These are phyloP conservation scores for Aspergillus puulaauensis DNA, from an alignment of 2,329 filamentous ascomycete genomes.

Conservation along the genomic window DNA sequence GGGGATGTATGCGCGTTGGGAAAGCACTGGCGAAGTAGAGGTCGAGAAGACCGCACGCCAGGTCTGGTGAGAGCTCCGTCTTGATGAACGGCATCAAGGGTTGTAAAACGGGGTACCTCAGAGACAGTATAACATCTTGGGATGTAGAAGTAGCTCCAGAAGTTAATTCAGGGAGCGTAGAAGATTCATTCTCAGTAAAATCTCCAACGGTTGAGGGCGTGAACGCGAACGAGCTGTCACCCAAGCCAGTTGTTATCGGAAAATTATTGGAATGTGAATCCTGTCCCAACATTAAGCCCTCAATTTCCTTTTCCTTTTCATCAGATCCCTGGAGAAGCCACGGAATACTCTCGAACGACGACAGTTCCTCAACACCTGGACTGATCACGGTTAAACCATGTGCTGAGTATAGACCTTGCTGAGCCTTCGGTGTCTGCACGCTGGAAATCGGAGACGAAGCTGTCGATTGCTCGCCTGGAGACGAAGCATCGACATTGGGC, in stretches of 20 bases:
- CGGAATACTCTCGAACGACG: slow-evolving; percentile 18
- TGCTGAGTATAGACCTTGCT: neutral
- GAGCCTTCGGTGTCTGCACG: slow-evolving; percentile 17
- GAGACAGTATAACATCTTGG: slow-evolving; percentile 29
- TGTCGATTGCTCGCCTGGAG: neutral
- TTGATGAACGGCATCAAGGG: slow-evolving; percentile 78
- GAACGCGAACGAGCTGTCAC: slow-evolving; percentile 26
- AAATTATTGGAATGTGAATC: slow-evolving; percentile 29
- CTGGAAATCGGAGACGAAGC: slow-evolving; percentile 24
- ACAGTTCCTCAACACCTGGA: slow-evolving; percentile 27
- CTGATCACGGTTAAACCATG: slow-evolving; percentile 4
- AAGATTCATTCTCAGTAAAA: slow-evolving; percentile 33
- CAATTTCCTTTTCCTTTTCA: slow-evolving; percentile 23
- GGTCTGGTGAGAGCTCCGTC: slow-evolving; percentile 70
- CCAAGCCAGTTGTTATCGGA: slow-evolving; percentile 21
- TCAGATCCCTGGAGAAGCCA: slow-evolving; percentile 17
- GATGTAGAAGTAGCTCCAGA: slow-evolving; percentile 43
- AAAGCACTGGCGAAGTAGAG: slow-evolving; percentile 90
- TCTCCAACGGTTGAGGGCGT: slow-evolving; percentile 30
- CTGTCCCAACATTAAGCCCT: slow-evolving; percentile 27
- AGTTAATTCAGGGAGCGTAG: slow-evolving; percentile 53
- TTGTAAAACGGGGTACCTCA: slow-evolving; percentile 82
- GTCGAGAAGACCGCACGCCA: slow-evolving; percentile 86
- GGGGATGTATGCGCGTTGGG: slow-evolving; percentile 81
- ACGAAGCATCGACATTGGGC: neutral